Conservation (phyloP, 208 protist species). For the Giardia muris region DNA sequence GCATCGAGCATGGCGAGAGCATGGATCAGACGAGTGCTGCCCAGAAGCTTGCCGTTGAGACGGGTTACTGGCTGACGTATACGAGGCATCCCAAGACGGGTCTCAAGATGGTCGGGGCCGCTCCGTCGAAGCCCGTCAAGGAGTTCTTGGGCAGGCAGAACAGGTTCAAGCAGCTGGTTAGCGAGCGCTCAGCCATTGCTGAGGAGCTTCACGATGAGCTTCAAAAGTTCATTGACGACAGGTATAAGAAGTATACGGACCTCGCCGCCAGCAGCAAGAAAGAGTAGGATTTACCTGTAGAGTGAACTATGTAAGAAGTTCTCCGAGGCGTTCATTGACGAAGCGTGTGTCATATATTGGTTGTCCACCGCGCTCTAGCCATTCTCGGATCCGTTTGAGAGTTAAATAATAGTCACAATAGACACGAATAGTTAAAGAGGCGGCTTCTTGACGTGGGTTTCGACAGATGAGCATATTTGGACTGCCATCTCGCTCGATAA, state of each 20-base stretch:
- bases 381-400: neutral
- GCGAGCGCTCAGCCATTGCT: neutral
- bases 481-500: neutral
- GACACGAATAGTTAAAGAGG: neutral
- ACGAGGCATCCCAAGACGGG: neutral
- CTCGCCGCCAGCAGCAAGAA: neutral
- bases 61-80: constrained; percentile 42
- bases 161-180: constrained; percentile 19
- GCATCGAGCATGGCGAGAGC: constrained; percentile 43
- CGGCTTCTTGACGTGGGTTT: neutral
- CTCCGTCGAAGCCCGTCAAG: neutral
- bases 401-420: neutral
- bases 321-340: neutral
- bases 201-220: neutral
- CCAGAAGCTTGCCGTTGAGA: constrained; percentile 44
- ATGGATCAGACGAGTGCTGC: neutral
- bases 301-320: neutral
- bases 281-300: neutral
- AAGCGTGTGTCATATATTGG: neutral
- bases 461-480: neutral
- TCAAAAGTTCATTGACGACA: neutral
- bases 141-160: constrained; percentile 30
- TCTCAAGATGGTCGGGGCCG: neutral
- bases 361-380: neutral
- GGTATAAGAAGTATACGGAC: constrained; percentile 1